phyloP scores from a whole-genome alignment of 2,329 filamentous ascomycete species.

The Incumbomyces lentus region DNA sequence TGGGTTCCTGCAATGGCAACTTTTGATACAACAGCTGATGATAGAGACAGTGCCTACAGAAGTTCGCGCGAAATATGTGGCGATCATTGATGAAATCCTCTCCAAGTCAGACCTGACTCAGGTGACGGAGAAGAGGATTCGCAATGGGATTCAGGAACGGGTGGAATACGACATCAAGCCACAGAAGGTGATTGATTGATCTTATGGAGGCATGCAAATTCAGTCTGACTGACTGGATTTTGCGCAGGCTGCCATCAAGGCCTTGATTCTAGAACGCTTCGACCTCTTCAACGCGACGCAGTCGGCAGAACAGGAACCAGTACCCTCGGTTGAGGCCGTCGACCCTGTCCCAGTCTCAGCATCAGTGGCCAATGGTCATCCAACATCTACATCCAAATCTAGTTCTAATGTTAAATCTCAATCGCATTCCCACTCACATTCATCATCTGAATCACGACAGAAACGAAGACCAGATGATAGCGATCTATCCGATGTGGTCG shows the following conservation, averaged over 20 bases:
- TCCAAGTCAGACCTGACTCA: constrained; percentile 51
- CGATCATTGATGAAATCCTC: constrained; percentile 55
- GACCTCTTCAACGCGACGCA: constrained; percentile 52
- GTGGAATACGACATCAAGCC: constrained; percentile 52
- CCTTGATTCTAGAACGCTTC: constrained; percentile 63
- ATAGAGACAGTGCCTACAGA: constrained; percentile 37
- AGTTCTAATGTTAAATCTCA: constrained; percentile 2
- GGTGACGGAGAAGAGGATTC: constrained; percentile 55
- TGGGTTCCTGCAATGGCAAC: not conserved
- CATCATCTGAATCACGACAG: constrained; percentile 28
- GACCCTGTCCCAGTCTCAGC: constrained; percentile 9
- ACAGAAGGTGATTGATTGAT: constrained; percentile 45
- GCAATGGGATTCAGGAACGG: constrained; percentile 50
- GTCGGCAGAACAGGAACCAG: constrained; percentile 29
- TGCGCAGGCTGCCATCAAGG: constrained; percentile 55
- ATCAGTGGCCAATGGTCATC: constrained; percentile 28
- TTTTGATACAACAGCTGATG: constrained; percentile 6
- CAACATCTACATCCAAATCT: not conserved
- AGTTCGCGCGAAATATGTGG: constrained; percentile 40
- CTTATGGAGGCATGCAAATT: not conserved
- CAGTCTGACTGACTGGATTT: not conserved
- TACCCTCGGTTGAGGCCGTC: constrained; percentile 22
- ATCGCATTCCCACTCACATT: constrained; percentile 19
- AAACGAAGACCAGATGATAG: constrained; percentile 35
- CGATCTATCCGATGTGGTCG: constrained; percentile 28